phyloP scores from a whole-genome alignment of 257 asterid species.

The Coffea canephora region DNA sequence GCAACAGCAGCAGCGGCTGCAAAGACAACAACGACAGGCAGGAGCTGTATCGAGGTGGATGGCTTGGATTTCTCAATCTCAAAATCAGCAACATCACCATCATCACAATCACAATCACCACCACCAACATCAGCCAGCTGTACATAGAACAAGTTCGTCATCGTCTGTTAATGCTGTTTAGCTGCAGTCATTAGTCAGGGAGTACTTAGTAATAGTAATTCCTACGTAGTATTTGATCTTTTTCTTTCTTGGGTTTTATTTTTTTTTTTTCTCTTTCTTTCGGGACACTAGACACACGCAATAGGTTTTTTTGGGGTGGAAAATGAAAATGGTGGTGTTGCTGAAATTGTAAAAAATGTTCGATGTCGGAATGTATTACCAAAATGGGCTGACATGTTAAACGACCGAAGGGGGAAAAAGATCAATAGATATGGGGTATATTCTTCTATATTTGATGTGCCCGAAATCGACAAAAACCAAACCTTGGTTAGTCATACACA shows the following conservation, averaged over 20 bases:
- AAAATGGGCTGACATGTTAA: too few species aligned
- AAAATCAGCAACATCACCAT: constrained; percentile 12
- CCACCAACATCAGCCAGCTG: not conserved
- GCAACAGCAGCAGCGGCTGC: constrained; percentile 27
- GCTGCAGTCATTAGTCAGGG: not conserved
- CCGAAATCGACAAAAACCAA: not conserved
- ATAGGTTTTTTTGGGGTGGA: not conserved
- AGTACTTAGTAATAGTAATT: not conserved
- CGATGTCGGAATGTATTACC: not conserved
- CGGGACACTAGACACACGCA: not conserved
- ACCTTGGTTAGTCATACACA: not conserved
- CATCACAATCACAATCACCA: not conserved
- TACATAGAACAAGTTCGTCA: not conserved
- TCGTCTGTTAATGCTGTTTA: not conserved
- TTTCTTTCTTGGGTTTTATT: not conserved
- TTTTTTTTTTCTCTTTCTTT: not conserved
- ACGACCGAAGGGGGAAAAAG: not conserved
- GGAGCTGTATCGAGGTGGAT: constrained; percentile 68
- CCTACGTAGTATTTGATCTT: not conserved
- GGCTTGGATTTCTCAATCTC: constrained; percentile 79
- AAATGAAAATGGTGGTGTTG: not conserved
- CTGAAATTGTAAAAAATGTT: not conserved
- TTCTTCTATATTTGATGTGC: not conserved
- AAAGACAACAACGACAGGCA: constrained; percentile 24
- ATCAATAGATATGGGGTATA: not conserved